phyloP scores from a whole-genome alignment of 2,329 filamentous ascomycete genomes.

The Neonectria magnoliae region DNA sequence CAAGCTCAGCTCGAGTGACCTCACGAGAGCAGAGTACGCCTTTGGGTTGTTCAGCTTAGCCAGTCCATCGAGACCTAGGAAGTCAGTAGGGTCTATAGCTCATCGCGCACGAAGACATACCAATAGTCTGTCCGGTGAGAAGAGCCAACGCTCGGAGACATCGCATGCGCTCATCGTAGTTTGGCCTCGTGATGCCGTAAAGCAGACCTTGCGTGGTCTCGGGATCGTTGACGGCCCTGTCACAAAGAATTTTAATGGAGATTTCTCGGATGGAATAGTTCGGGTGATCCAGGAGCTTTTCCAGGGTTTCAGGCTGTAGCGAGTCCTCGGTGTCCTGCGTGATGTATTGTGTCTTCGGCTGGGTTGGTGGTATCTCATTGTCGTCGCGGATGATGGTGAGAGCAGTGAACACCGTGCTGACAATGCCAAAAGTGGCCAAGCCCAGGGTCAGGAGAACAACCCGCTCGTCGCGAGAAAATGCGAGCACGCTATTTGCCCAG shows the following conservation, averaged over 20 bases:
- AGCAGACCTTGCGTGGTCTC: slow-evolving; percentile 62
- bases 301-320: slow-evolving; percentile 71
- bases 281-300: slow-evolving; percentile 74
- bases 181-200: slow-evolving; percentile 66
- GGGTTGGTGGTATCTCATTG: slow-evolving; percentile 71
- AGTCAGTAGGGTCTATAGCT: slow-evolving; percentile 7
- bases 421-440: slow-evolving; percentile 67
- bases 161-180: slow-evolving; percentile 67
- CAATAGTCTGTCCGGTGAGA: slow-evolving; percentile 56
- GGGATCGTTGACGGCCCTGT: slow-evolving; percentile 68
- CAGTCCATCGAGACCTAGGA: slow-evolving; percentile 50
- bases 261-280: slow-evolving; percentile 79
- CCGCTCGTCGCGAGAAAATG: slow-evolving; percentile 60
- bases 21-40: slow-evolving; percentile 67
- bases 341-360: slow-evolving; percentile 77
- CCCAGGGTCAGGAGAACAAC: slow-evolving; percentile 64
- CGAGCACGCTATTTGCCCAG: slow-evolving; percentile 43
- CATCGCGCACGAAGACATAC: slow-evolving; percentile 29
- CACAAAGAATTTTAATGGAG: slow-evolving; percentile 67
- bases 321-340: slow-evolving; percentile 80
- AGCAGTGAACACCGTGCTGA: slow-evolving; percentile 66
- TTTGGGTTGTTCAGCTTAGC: slow-evolving; percentile 60
- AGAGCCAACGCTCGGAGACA: slow-evolving; percentile 66
- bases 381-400: slow-evolving; percentile 70
- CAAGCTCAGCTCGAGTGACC: slow-evolving; percentile 66